Percentiles rank a stretch among this genome's conserved stretches.
Conservation (phyloP, 352 stramenopile genomes). For the Globisporangium cystogenes region DNA sequence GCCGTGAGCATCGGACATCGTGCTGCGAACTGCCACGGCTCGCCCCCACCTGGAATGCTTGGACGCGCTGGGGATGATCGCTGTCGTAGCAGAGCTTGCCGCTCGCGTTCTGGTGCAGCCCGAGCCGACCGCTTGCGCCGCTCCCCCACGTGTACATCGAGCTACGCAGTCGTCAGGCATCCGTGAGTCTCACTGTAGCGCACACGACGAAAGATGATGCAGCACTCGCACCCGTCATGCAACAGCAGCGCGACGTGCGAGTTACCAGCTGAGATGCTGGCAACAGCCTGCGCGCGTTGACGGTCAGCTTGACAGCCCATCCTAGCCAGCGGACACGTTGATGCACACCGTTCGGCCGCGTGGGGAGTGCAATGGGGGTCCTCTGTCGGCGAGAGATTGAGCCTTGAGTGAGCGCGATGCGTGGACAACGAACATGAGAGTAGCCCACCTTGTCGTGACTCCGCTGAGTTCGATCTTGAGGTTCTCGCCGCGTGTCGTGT, state of each 20-base stretch:
- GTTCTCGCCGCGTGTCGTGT: conserved; percentile 52
- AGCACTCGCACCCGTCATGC: conserved; percentile 53
- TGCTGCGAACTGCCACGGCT: conserved; percentile 13
- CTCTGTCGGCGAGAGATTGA: conserved; percentile 20
- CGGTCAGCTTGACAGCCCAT: background rate
- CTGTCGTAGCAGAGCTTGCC: conserved; percentile 59
- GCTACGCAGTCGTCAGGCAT: conserved; percentile 10
- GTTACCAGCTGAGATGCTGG: conserved; percentile 65
- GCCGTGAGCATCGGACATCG: conserved; percentile 1
- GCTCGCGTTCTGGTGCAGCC: conserved; percentile 44
- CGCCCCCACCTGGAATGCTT: conserved; percentile 40
- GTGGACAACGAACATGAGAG: background rate
- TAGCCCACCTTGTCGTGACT: conserved; percentile 62
- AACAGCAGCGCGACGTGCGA: conserved; percentile 82
- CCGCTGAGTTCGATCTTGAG: conserved; percentile 63
- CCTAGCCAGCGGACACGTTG: background rate
- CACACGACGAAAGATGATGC: background rate
- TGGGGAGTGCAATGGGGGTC: conserved; percentile 51
- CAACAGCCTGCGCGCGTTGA: conserved; percentile 29
- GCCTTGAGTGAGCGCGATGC: background rate
- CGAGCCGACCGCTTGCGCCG: conserved; percentile 76
- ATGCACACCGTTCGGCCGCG: conserved; percentile 38
- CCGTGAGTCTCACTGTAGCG: background rate
- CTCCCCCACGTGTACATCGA: conserved; percentile 91
- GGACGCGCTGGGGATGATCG: conserved; percentile 49